Percentiles rank a stretch among this genome's conserved stretches.
These are phyloP conservation scores for Salix brachista DNA, from an alignment of 345 rosid species.

Conservation along the genomic window DNA sequence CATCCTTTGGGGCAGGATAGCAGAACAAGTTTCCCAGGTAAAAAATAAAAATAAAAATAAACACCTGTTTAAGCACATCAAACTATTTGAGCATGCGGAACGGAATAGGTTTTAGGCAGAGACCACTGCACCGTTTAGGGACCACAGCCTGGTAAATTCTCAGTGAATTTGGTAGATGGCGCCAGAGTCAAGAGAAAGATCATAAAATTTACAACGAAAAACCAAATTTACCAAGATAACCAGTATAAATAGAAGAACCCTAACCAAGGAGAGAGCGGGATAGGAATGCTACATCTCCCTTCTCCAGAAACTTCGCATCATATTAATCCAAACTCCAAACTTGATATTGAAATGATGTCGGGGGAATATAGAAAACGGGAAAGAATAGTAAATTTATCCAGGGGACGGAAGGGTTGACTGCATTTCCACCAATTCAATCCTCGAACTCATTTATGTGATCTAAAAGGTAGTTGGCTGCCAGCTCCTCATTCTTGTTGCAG, in stretches of 20 bases:
- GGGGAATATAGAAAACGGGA: not conserved
- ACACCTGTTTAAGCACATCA: not conserved
- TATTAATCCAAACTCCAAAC: slow-evolving; percentile 20
- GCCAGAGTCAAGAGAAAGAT: not conserved
- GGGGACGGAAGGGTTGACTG: not conserved
- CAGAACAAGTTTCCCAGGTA: no score
- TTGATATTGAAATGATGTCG: slow-evolving; percentile 1
- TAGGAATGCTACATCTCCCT: slow-evolving; percentile 14
- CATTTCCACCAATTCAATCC: slow-evolving; percentile 41
- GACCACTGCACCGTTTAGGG: not conserved
- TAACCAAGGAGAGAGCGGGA: not conserved
- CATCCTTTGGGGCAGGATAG: not conserved
- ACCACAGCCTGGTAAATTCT: not conserved
- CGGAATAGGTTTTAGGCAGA: not conserved
- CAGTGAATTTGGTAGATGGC: not conserved
- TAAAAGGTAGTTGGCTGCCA: slow-evolving; percentile 88
- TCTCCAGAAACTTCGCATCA: slow-evolving; percentile 10
- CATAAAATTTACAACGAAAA: not conserved
- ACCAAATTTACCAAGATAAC: not conserved
- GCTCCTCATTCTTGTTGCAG: slow-evolving; percentile 91
- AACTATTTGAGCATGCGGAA: not conserved
- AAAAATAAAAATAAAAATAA: no score
- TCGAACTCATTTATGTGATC: slow-evolving; percentile 91
- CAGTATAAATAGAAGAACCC: slow-evolving; percentile 2
- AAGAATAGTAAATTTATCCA: not conserved